phyloP scores from a whole-genome alignment of 202 grass and related monocot genomes.

The Zoysia matrella region DNA sequence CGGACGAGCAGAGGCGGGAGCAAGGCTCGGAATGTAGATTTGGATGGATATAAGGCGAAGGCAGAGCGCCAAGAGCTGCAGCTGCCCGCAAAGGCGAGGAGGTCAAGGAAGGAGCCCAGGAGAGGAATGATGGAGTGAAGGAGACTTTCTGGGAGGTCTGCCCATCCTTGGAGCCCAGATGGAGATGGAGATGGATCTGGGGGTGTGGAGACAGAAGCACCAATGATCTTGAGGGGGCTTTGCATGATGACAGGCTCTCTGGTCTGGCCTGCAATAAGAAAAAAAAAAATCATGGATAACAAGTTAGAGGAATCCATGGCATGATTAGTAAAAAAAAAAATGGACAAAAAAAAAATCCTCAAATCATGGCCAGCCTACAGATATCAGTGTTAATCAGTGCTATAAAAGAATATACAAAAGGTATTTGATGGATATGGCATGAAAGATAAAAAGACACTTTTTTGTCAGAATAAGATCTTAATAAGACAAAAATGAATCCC shows the following conservation, averaged over 20 bases:
- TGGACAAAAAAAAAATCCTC: no score
- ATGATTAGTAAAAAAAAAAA: neutral
- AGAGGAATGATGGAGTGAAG: conserved; percentile 45
- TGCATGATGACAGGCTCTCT: conserved; percentile 39
- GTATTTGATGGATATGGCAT: no score
- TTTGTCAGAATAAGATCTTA: no score
- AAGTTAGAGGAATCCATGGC: conserved; percentile 8
- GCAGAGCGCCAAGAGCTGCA: conserved; percentile 58
- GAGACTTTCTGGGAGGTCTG: conserved; percentile 50
- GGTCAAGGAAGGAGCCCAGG: conserved; percentile 30
- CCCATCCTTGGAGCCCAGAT: conserved; percentile 30
- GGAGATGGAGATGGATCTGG: neutral
- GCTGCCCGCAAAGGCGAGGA: conserved; percentile 44
- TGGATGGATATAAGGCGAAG: conserved; percentile 18
- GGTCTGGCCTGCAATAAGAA: neutral
- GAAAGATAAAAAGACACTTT: no score
- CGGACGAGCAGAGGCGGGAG: conserved; percentile 48
- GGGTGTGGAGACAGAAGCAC: neutral
- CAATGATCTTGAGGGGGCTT: conserved; percentile 4
- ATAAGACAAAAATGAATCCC: no score
- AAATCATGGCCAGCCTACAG: no score
- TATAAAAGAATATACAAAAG: no score
- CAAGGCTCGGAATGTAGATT: conserved; percentile 23
- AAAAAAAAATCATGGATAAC: neutral
- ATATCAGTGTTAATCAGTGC: no score